Base-by-base conservation (phyloP, 805 yeast species). In the Candida palmyrensis region DNA sequence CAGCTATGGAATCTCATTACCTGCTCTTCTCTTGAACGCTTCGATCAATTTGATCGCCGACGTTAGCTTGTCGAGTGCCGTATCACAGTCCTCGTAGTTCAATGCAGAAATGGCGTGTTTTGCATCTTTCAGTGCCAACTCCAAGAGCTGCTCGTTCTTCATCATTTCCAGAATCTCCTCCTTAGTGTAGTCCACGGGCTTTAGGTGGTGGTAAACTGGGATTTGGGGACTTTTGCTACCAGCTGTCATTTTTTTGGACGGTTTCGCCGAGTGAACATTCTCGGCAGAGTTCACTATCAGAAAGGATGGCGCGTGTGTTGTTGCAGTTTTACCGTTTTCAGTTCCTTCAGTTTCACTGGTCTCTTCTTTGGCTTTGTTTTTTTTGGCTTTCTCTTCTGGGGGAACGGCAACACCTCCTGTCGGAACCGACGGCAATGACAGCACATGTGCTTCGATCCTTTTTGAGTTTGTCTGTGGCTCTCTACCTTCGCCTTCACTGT, bases 131-230 rank as follows among this genome's bases (percentile, higher is more conserved):
- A 36, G 7, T 20, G 41, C 18, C 28, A 54, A 7, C 44, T 43
- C 21, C 40, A 44, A 6, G 39, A 43, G 9, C 44, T 48, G 7
- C 33, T 39, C 10, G 40, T 48, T 3, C 38, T 43, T 2, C 34
- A 42, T 9, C 41, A 42, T 6, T 13, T 19, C 12, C 32, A 39
- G 13, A 31, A 37, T 8, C 27, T 50, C 52, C 9, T 46, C 39
- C 28, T 44, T 49, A 4, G 47, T 37, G 9, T 51, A 49, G n/a
- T 49, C 25, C 6, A 11, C 24, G 8, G 13, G 35, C 19, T 25
- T 27, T 6, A 9, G 14, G 17, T 16, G 32, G 4, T 18, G 21
- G n/a, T 21, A 29, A 17, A 9, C 11, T 11, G 9, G 49, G 40
- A 30, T 39, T 44, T 12, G 44, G 37, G 44, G 44, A 44, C 15